A percentile compares a stretch with the other conserved stretches of the same genome.
phyloP scores from a whole-genome alignment of 805 yeast species.

The Yarrowia divulgata region DNA sequence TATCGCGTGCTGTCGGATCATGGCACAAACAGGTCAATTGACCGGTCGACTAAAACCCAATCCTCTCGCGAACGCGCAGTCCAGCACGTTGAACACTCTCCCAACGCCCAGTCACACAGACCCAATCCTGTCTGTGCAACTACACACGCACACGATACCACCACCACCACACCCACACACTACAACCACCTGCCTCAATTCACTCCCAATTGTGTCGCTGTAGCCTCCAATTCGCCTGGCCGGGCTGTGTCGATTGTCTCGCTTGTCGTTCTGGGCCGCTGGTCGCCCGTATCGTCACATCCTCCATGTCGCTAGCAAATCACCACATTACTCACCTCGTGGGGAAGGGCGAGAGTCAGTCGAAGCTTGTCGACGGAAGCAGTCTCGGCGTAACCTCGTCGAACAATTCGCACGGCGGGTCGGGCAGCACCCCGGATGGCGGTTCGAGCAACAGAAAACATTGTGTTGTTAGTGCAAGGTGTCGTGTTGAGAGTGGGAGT shows the following conservation, averaged over 20 bases:
- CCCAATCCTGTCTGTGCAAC: background rate
- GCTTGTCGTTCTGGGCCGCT: background rate
- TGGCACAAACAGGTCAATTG: background rate
- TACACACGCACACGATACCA: background rate
- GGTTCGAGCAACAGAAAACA: slow-evolving; percentile 40
- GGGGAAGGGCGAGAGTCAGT: slow-evolving; percentile 90
- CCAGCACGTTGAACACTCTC: background rate
- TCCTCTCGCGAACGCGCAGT: too few species aligned
- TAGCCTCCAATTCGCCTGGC: background rate
- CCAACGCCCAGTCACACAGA: background rate
- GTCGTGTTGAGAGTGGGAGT: slow-evolving; percentile 38
- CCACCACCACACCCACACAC: background rate
- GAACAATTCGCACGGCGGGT: slow-evolving; percentile 48
- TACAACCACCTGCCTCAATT: background rate
- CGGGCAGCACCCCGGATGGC: slow-evolving; percentile 41
- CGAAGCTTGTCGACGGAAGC: slow-evolving; percentile 74
- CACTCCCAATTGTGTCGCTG: background rate
- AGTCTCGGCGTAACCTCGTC: slow-evolving; percentile 88
- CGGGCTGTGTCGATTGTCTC: background rate
- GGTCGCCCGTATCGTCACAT: too few species aligned
- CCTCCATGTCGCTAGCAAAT: slow-evolving; percentile 4
- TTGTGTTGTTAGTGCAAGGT: slow-evolving; percentile 39
- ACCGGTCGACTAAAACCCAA: background rate
- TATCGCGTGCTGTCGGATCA: background rate
- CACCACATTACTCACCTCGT: slow-evolving; percentile 56